Conservation (phyloP, 768 basidiomycete species). For the Boletales sp. region DNA sequence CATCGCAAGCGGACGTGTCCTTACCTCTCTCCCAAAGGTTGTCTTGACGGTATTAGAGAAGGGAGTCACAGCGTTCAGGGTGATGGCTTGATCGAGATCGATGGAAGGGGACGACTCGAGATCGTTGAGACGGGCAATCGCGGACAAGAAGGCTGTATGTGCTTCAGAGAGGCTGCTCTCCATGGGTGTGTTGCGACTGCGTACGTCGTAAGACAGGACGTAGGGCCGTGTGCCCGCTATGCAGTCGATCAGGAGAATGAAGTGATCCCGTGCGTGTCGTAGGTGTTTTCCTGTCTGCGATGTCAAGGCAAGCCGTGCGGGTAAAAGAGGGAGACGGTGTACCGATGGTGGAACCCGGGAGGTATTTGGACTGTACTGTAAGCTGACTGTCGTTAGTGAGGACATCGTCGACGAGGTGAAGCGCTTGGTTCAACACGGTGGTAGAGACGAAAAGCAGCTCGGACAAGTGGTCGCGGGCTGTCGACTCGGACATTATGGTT, state of each 20-base stretch:
- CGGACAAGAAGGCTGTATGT: conserved; percentile 48
- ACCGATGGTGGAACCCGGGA: conserved; percentile 91
- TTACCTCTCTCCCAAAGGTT: conserved; percentile 81
- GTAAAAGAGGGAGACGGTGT: conserved; percentile 9
- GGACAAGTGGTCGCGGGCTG: conserved; percentile 30
- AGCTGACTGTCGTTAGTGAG: conserved; percentile 70
- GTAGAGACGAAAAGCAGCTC: conserved; percentile 66
- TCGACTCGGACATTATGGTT: conserved; percentile 21
- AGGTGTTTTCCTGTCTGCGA: conserved; percentile 68
- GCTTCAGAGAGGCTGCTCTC: conserved; percentile 65
- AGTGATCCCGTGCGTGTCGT: conserved; percentile 84
- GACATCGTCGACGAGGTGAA: conserved; percentile 65
- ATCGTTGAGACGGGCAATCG: conserved; percentile 54
- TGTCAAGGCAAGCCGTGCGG: not conserved
- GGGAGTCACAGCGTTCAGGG: conserved; percentile 78
- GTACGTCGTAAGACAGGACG: conserved; percentile 70
- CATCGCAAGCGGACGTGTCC: not conserved
- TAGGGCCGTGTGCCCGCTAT: conserved; percentile 44
- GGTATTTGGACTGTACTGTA: conserved; percentile 59
- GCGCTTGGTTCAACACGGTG: conserved; percentile 66
- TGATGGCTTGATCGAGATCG: conserved; percentile 56
- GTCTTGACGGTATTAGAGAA: conserved; percentile 70
- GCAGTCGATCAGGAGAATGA: conserved; percentile 60
- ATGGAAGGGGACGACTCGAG: conserved; percentile 40
- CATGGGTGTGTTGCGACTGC: conserved; percentile 81